Base-by-base conservation (phyloP, 305 asterid genomes). In the Coffea humblotiana region DNA sequence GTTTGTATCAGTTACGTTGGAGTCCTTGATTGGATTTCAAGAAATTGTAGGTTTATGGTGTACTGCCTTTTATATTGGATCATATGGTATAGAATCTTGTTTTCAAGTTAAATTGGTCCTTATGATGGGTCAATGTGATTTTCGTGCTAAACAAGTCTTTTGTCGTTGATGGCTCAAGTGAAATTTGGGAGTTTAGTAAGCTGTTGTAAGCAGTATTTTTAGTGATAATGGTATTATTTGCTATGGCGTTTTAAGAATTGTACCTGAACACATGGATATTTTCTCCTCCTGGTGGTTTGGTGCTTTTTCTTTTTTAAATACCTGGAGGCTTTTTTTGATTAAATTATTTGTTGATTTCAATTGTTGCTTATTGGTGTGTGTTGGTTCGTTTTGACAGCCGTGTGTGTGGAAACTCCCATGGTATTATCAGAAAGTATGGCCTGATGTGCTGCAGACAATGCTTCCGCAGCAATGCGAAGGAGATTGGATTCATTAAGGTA, bases 391-490 rank as follows among this genome's bases (percentile, higher is more conserved):
- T 72, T 83, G 52, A 75, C 90, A 91, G 93, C 80, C 92, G 92
- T 51, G 96, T 91, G 52, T 91, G 96, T 64, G 96, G 96, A 4
- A 91, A 91, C 66, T 87, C 95, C 45, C 95, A 91, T 14, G 95
- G 93, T 7, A 77, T 91, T 16, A 91, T 91, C 71, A 86, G 96
- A 71, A 91, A 91, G 87, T 90, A 91, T 15, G 96, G 92, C 4
- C 85, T 91, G 48, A 90, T 91, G 96, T 90, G 95, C 88, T 90
- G 96, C 88, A 90, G 96, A 74, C 93, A 90, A 73, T 91, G 96
- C 88, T 91, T 91, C 87, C 92, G 89, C 84, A 90, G 93, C 89
- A 90, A 91, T 6, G 93, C 92, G 4, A 91, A 90, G 90, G 91
- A 91, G 83, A 91, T 91, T 54, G 96, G 96, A 79, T 91, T 91